Conservation (phyloP, 768 basidiomycete species). For the Pholiota molesta region DNA sequence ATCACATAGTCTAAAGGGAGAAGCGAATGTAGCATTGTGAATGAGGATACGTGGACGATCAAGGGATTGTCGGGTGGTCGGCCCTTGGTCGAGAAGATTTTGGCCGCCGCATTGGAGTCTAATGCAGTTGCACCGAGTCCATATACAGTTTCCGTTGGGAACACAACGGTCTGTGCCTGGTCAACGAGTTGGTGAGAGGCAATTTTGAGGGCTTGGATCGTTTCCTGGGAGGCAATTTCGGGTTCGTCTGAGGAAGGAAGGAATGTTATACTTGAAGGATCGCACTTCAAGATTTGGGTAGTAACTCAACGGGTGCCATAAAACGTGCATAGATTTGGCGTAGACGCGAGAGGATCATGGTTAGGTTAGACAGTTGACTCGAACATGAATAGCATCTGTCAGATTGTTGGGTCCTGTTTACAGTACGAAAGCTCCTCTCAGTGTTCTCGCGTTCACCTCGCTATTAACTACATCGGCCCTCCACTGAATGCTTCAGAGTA, state of each 20-base stretch:
- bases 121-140: constrained; percentile 92
- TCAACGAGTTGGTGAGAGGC: constrained; percentile 60
- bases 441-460: neutral
- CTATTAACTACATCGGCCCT: neutral
- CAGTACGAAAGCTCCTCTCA: neutral
- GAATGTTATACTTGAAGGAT: constrained; percentile 66
- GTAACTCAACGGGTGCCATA: constrained; percentile 25
- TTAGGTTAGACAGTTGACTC: neutral
- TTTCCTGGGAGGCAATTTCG: constrained; percentile 49
- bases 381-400: constrained; percentile 12
- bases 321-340: constrained; percentile 32
- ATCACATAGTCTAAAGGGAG: constrained; percentile 68
- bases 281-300: constrained; percentile 59
- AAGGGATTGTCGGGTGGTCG: constrained; percentile 95
- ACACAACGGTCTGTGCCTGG: constrained; percentile 66
- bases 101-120: constrained; percentile 58
- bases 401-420: constrained; percentile 23
- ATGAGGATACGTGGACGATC: constrained; percentile 93
- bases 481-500: neutral
- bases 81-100: constrained; percentile 88
- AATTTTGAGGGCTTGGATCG: constrained; percentile 52
- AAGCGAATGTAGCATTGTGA: constrained; percentile 75
- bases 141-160: constrained; percentile 98
- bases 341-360: constrained; percentile 35
- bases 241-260: constrained; percentile 45